Percentiles rank a stretch among this genome's conserved stretches.
These are phyloP conservation scores for Hypoxylon lienhwacheense DNA, from an alignment of 495 filamentous ascomycete species.

Conservation along the genomic window DNA sequence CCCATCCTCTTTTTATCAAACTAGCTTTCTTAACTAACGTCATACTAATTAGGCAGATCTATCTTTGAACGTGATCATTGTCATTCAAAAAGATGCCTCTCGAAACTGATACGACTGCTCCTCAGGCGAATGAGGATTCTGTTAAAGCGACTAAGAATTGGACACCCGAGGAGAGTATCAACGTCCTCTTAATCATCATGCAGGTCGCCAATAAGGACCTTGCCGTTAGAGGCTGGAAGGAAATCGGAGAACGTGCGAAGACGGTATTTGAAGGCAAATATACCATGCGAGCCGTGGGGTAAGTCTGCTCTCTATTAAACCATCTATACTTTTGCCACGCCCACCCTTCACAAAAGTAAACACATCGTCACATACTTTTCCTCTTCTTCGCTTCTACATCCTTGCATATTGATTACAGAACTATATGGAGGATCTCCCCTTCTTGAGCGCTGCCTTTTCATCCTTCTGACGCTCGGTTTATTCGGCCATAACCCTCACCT, in stretches of 20 bases:
- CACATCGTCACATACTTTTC: too few species aligned
- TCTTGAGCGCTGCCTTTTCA: too few species aligned
- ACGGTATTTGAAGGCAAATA: neutral
- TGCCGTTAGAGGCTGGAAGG: slow-evolving; percentile 16
- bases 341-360: too few species aligned
- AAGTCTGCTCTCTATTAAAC: too few species aligned
- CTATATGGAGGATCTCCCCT: too few species aligned
- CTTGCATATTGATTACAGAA: too few species aligned
- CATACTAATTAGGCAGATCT: neutral
- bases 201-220: slow-evolving; percentile 8
- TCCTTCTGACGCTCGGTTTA: too few species aligned
- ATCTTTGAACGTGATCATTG: too few species aligned
- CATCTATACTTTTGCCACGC: too few species aligned
- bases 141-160: neutral
- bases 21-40: neutral
- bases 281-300: neutral
- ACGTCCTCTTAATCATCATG: slow-evolving; percentile 19
- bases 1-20: neutral
- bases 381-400: too few species aligned
- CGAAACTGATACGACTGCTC: neutral
- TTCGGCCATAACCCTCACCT: too few species aligned
- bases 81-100: neutral
- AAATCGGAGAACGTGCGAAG: slow-evolving; percentile 7
- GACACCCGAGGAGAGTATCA: slow-evolving; percentile 1
- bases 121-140: neutral